A percentile compares a stretch with the other conserved stretches of the same genome.
These are phyloP conservation scores for Cyanophora paradoxa DNA, from an alignment of 78 protist genomes.

Conservation along the genomic window DNA sequence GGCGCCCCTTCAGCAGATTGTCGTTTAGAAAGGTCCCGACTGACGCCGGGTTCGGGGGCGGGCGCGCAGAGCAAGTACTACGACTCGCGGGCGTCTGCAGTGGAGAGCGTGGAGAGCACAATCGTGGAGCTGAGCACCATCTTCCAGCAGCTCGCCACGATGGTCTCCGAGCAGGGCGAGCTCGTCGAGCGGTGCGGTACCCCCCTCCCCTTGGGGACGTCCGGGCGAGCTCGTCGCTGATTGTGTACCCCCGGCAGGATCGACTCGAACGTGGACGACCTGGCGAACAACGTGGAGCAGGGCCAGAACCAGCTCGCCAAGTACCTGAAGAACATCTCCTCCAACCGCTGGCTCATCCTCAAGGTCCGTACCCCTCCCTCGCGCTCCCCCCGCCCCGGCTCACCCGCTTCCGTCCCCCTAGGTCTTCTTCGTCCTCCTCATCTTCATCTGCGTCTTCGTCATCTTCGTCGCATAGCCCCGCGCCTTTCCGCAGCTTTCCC, in stretches of 20 bases:
- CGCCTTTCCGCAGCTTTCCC: too few species aligned
- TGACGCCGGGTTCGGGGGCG: background rate
- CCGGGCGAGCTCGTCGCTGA: too few species aligned
- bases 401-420: too few species aligned
- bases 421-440: too few species aligned
- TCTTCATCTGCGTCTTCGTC: too few species aligned
- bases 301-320: constrained; percentile 9
- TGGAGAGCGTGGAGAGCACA: constrained; percentile 25
- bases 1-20: too few species aligned
- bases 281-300: background rate
- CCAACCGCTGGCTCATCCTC: constrained; percentile 28
- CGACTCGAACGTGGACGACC: constrained; percentile 18
- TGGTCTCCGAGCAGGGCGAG: constrained; percentile 37
- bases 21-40: background rate
- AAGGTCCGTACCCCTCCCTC: too few species aligned
- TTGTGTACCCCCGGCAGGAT: too few species aligned
- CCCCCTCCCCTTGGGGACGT: too few species aligned
- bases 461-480: too few species aligned
- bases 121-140: constrained; percentile 33
- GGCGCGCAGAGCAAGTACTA: background rate
- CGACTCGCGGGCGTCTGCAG: constrained; percentile 15
- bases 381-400: too few species aligned
- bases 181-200: too few species aligned
- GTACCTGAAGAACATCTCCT: background rate
- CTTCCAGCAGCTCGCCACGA: constrained; percentile 28